phyloP scores from a whole-genome alignment of 169 alveolate species.

The Theileria luwenshuni region DNA sequence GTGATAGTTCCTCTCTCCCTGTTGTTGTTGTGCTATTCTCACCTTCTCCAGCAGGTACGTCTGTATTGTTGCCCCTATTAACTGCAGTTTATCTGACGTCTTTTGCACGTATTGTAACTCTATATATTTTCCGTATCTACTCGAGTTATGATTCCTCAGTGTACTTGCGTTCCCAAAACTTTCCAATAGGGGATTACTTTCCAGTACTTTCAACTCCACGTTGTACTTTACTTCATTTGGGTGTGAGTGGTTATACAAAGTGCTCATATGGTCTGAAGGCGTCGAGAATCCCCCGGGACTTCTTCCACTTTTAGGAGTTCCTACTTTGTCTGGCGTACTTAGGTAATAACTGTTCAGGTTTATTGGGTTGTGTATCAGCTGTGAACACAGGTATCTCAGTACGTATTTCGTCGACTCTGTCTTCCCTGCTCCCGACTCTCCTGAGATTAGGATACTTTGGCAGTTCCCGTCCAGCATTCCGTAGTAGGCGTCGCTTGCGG shows the following conservation, averaged over 20 bases:
- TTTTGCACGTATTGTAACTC: constrained; percentile 85
- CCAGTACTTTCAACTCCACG: constrained; percentile 90
- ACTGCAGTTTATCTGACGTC: constrained; percentile 74
- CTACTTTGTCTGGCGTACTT: not conserved
- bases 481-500: constrained; percentile 92
- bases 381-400: constrained; percentile 90
- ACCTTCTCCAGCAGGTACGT: constrained; percentile 97
- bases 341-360: constrained; percentile 6
- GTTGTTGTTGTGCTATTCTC: constrained; percentile 92
- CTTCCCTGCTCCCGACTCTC: constrained; percentile 99
- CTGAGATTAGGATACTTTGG: constrained; percentile 95
- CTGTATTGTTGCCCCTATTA: constrained; percentile 94
- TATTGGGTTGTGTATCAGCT: constrained; percentile 1
- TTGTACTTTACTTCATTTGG: constrained; percentile 59
- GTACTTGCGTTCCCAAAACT: constrained; percentile 99
- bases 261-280: too few species aligned
- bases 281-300: not conserved
- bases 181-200: constrained; percentile 97
- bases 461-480: constrained; percentile 86
- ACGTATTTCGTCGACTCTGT: constrained; percentile 98
- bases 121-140: constrained; percentile 98
- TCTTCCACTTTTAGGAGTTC: not conserved
- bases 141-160: constrained; percentile 91
- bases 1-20: constrained; percentile 96
- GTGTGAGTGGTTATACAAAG: not conserved